Evolutionary conservation across 2,329 filamentous ascomycete species (phyloP).

Genomic region (Colletotrichum acutatum): DNA sequence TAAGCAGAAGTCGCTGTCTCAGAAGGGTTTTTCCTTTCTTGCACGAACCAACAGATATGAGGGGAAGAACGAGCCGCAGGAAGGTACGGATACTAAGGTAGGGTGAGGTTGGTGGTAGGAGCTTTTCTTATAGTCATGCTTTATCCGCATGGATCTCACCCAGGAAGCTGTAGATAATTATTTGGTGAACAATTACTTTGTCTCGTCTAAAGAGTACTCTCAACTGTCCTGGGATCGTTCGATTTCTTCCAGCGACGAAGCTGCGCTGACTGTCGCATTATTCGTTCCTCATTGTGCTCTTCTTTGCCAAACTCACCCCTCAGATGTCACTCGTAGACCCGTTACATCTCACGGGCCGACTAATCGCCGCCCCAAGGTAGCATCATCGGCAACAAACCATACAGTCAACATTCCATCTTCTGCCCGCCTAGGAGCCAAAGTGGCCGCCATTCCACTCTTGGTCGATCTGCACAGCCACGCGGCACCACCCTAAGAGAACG

Average conservation of each 20-base stretch:
- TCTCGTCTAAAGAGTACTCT: background rate
- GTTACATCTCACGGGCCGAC: slow-evolving; percentile 21
- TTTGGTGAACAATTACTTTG: slow-evolving; percentile 2
- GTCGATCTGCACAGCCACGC: slow-evolving; percentile 31
- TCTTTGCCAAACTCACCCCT: background rate
- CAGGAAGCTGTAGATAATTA: background rate
- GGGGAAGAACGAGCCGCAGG: background rate
- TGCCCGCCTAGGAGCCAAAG: slow-evolving; percentile 10
- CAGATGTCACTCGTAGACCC: background rate
- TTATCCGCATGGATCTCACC: background rate
- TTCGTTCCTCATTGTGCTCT: background rate
- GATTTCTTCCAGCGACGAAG: too few relatives aligned
- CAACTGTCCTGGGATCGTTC: background rate
- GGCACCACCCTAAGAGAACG: slow-evolving; percentile 15
- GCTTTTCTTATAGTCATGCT: slow-evolving; percentile 7
- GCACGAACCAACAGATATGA: slow-evolving; percentile 1
- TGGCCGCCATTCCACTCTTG: slow-evolving; percentile 17
- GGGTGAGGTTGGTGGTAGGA: slow-evolving; percentile 2
- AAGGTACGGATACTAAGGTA: background rate
- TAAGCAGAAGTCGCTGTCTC: background rate
- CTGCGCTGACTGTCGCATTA: background rate
- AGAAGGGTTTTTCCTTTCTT: background rate
- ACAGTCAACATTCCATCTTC: background rate
- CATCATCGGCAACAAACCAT: background rate
- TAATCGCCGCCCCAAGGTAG: slow-evolving; percentile 20